These are phyloP conservation scores for Conticribra guillardii DNA, from an alignment of 108 stramenopile genomes.

Conservation along the genomic window DNA sequence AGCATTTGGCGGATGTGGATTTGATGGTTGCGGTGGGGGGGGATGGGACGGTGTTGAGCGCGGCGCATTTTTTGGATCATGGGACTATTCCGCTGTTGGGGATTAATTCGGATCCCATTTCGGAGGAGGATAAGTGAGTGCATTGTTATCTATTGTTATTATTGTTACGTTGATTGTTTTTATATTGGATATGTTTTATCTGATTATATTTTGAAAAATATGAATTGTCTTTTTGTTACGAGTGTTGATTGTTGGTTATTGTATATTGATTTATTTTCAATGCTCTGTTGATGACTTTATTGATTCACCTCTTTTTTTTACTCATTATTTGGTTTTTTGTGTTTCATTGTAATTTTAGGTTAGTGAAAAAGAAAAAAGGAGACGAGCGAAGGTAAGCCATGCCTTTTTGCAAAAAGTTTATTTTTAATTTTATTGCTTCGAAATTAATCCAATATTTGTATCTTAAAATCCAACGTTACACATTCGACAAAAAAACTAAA, in stretches of 20 bases:
- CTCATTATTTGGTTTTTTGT: too few relatives aligned
- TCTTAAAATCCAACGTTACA: not conserved
- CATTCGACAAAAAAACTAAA: not conserved
- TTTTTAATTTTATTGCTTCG: too few relatives aligned
- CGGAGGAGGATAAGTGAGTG: constrained; percentile 59
- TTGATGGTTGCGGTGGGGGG: constrained; percentile 95
- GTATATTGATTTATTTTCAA: too few relatives aligned
- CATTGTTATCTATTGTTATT: not conserved
- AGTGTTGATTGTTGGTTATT: too few relatives aligned
- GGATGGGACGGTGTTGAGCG: constrained; percentile 93
- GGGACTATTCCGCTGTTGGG: constrained; percentile 86
- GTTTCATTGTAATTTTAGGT: too few relatives aligned
- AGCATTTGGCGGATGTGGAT: constrained; percentile 92
- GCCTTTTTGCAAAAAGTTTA: too few relatives aligned
- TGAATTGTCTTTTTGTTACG: too few relatives aligned
- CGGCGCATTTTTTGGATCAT: constrained; percentile 89
- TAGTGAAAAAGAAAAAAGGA: constrained; percentile 71
- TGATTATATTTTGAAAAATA: too few relatives aligned
- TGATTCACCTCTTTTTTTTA: too few relatives aligned
- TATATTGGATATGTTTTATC: not conserved
- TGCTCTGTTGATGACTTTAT: too few relatives aligned
- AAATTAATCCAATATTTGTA: not conserved
- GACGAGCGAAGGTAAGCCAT: constrained; percentile 77
- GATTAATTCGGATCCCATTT: constrained; percentile 82
- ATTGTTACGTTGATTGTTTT: not conserved